Conservation (phyloP, 2,329 filamentous ascomycete species). For the Botrytis paeoniae region DNA sequence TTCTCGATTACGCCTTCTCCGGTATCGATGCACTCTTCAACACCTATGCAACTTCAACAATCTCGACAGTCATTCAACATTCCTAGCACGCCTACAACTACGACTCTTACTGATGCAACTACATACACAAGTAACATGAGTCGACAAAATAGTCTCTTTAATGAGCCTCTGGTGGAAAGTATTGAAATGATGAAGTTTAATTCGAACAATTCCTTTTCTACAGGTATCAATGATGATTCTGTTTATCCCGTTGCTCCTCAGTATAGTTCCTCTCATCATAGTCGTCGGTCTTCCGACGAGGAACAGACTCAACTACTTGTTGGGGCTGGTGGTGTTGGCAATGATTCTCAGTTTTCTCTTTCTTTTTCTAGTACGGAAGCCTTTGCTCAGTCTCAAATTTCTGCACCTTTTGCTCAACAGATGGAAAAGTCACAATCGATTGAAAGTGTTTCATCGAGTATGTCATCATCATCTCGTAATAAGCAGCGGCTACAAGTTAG, state of each 20-base stretch:
- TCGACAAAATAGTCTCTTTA: constrained; percentile 37
- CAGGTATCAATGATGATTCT: constrained; percentile 33
- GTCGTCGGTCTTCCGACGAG: constrained; percentile 35
- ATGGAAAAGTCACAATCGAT: constrained; percentile 38
- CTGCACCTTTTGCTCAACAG: constrained; percentile 33
- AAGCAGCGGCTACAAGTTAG: constrained; percentile 36
- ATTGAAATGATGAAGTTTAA: constrained; percentile 38
- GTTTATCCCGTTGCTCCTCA: constrained; percentile 32
- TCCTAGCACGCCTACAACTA: constrained; percentile 35
- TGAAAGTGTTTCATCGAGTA: constrained; percentile 37
- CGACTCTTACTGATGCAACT: constrained; percentile 36
- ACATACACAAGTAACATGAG: constrained; percentile 38
- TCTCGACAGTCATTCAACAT: constrained; percentile 29
- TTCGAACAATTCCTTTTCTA: constrained; percentile 35
- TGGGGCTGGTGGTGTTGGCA: constrained; percentile 37
- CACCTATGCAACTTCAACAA: constrained; percentile 22
- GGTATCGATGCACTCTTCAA: constrained; percentile 7
- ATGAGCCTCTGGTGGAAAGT: constrained; percentile 35
- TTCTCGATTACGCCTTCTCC: constrained; percentile 27
- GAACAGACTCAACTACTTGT: constrained; percentile 37
- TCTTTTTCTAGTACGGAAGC: constrained; percentile 30
- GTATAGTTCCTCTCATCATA: constrained; percentile 32
- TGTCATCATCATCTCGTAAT: constrained; percentile 36
- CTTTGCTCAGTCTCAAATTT: constrained; percentile 29
- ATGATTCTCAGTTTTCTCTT: constrained; percentile 36